These are phyloP conservation scores for Sugiyamaella americana DNA, from an alignment of 805 yeast genomes.

Conservation along the genomic window DNA sequence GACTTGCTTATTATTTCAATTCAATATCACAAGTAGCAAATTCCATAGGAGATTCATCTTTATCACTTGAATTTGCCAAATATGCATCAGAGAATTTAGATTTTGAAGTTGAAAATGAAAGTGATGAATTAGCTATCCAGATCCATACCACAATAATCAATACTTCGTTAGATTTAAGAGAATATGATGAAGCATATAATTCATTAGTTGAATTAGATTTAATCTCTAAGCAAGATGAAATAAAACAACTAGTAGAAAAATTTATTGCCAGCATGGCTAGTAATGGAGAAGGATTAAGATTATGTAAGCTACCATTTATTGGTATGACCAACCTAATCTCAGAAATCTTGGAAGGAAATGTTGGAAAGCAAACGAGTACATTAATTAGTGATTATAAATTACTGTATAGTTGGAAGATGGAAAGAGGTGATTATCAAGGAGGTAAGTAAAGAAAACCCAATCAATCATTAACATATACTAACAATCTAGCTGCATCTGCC, in stretches of 20 bases:
- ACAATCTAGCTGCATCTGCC: constrained; percentile 11
- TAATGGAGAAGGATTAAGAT: constrained; percentile 34
- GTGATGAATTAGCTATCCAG: constrained; percentile 13
- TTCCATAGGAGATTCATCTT: constrained; percentile 8
- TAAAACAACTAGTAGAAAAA: constrained; percentile 11
- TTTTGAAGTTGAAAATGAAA: constrained; percentile 20
- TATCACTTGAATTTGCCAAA: constrained; percentile 36
- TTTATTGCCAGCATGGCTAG: constrained; percentile 25
- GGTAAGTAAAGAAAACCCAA: constrained; percentile 15
- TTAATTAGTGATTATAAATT: constrained; percentile 43
- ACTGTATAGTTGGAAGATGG: constrained; percentile 46
- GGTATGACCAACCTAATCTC: constrained; percentile 42
- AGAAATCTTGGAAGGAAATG: constrained; percentile 32
- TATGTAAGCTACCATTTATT: constrained; percentile 40
- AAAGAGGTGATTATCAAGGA: constrained; percentile 47
- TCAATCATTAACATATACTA: neutral
- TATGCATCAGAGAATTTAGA: constrained; percentile 22
- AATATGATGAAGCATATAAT: constrained; percentile 32
- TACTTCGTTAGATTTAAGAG: constrained; percentile 28
- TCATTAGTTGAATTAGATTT: constrained; percentile 28
- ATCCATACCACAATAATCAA: constrained; percentile 22
- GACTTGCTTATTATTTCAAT: constrained; percentile 6
- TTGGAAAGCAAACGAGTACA: constrained; percentile 23
- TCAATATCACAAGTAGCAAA: constrained; percentile 7
- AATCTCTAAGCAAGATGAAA: constrained; percentile 4